phyloP scores from a whole-genome alignment of 345 rosid genomes.

The Brassica juncea region DNA sequence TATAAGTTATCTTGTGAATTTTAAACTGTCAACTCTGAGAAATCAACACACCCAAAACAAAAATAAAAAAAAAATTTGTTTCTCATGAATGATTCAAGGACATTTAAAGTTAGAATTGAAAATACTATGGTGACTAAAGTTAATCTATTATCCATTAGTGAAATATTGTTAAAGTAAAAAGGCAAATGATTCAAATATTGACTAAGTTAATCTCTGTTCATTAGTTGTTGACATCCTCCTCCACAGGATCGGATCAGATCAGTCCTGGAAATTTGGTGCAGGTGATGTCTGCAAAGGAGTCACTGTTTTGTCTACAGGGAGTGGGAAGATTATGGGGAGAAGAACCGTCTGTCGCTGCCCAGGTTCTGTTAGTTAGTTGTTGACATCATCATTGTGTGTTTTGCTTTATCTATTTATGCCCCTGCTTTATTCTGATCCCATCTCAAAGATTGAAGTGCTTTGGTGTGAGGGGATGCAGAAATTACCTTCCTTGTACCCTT shows the following conservation, averaged over 20 bases:
- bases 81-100: no score
- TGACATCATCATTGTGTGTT: not conserved
- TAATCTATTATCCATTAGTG: no score
- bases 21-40: no score
- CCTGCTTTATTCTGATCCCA: conserved; percentile 7
- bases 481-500: conserved; percentile 58
- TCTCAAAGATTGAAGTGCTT: conserved; percentile 58
- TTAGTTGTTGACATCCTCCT: no score
- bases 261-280: not conserved
- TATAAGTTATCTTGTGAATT: not conserved
- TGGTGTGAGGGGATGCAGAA: conserved; percentile 59
- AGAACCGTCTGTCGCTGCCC: conserved; percentile 66
- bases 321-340: conserved; percentile 49
- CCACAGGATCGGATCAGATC: no score
- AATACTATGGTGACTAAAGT: no score
- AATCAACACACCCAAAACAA: no score
- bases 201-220: no score
- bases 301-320: conserved; percentile 51
- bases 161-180: no score
- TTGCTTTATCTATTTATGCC: not conserved
- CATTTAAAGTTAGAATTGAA: no score
- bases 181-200: no score
- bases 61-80: no score
- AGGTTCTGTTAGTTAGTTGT: conserved; percentile 27
- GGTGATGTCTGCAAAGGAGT: conserved; percentile 77